phyloP scores from a whole-genome alignment of 2,329 filamentous ascomycete species.

The Ceratocystis smalleyi region DNA sequence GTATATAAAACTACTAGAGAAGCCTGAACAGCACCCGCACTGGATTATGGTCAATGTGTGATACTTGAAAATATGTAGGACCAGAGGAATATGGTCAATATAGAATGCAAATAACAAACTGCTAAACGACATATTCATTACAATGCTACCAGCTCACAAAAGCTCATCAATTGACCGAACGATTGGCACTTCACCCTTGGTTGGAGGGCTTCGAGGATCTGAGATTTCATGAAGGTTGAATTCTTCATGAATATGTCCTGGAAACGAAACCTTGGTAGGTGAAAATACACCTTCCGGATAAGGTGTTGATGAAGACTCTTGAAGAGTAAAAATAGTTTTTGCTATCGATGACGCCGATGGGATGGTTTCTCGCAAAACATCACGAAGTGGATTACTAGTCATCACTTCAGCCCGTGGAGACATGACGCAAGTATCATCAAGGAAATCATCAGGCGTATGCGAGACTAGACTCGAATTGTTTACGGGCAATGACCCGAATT shows the following conservation, averaged over 20 bases:
- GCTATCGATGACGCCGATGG: neutral
- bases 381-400: conserved; percentile 50
- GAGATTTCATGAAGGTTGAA: conserved; percentile 35
- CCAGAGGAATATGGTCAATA: no score
- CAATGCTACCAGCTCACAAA: conserved; percentile 24
- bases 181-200: conserved; percentile 58
- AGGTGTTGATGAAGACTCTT: conserved; percentile 37
- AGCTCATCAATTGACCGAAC: conserved; percentile 64
- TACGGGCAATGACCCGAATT: neutral
- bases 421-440: conserved; percentile 43
- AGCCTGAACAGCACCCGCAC: no score
- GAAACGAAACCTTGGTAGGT: conserved; percentile 36
- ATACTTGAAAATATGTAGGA: no score
- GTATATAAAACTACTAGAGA: no score
- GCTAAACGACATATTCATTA: neutral
- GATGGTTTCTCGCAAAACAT: conserved; percentile 18
- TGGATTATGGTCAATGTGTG: no score
- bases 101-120: neutral
- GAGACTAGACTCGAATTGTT: neutral
- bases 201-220: conserved; percentile 61
- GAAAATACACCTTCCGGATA: conserved; percentile 36
- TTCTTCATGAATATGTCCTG: conserved; percentile 37
- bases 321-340: conserved; percentile 35
- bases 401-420: conserved; percentile 60
- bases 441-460: conserved; percentile 19